Conservation (phyloP, 2,329 filamentous ascomycete species). For the Xylariaceae sp. region DNA sequence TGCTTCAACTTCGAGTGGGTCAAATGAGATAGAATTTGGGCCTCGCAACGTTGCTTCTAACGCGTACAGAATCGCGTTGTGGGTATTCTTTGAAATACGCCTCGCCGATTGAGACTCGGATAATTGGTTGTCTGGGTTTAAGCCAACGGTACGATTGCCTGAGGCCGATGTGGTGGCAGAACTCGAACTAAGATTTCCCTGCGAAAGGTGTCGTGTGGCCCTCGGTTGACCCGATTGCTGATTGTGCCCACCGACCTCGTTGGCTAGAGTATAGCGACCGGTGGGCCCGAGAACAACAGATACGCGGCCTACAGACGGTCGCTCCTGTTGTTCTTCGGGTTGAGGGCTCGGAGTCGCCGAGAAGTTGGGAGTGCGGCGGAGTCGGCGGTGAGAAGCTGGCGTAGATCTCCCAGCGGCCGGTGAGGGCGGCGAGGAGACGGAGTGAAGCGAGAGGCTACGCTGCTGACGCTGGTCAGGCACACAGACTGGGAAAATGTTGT, state of each 20-base stretch:
- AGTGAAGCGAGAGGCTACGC: slow-evolving; percentile 20
- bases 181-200: slow-evolving; percentile 42
- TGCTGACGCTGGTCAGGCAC: slow-evolving; percentile 41
- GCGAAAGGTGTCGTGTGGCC: slow-evolving; percentile 39
- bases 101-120: slow-evolving; percentile 43
- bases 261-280: slow-evolving; percentile 34
- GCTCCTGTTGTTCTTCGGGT: slow-evolving; percentile 20
- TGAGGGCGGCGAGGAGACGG: slow-evolving; percentile 9
- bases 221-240: slow-evolving; percentile 26
- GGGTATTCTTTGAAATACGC: slow-evolving; percentile 76
- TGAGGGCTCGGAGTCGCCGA: slow-evolving; percentile 41
- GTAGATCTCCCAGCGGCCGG: slow-evolving; percentile 34
- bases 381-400: slow-evolving; percentile 42
- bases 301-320: slow-evolving; percentile 31
- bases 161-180: slow-evolving; percentile 36
- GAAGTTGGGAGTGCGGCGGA: slow-evolving; percentile 51
- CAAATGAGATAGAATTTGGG: slow-evolving; percentile 76
- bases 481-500: slow-evolving; percentile 40
- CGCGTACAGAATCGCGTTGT: slow-evolving; percentile 85
- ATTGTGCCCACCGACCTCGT: slow-evolving; percentile 27
- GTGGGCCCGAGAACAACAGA: slow-evolving; percentile 45
- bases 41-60: slow-evolving; percentile 85
- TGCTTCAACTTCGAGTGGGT: slow-evolving; percentile 81
- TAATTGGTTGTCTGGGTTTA: slow-evolving; percentile 32
- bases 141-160: slow-evolving; percentile 23